Conservation (phyloP, 257 asterid species). For the Pogostemon cablin region DNA sequence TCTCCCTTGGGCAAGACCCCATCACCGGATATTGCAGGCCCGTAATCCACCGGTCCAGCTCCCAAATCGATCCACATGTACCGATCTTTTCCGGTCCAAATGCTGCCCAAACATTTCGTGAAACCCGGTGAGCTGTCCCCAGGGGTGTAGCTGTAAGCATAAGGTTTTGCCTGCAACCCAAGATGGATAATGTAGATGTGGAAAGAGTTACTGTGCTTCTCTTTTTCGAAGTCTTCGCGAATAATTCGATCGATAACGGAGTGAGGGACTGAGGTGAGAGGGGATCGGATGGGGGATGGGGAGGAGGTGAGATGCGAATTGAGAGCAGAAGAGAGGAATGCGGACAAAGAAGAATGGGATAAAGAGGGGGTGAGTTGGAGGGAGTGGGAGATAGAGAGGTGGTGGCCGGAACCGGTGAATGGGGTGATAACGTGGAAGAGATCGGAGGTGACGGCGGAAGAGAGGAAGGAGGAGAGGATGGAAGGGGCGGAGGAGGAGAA, state of each 20-base stretch:
- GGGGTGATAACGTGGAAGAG: slow-evolving; percentile 91
- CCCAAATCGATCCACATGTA: slow-evolving; percentile 94
- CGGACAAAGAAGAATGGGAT: slow-evolving; percentile 51
- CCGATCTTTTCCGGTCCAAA: slow-evolving; percentile 90
- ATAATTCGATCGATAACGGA: slow-evolving; percentile 56
- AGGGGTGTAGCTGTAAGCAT: slow-evolving; percentile 69
- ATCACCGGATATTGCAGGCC: slow-evolving; percentile 91
- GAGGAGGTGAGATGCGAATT: slow-evolving; percentile 49
- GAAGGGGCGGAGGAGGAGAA: slow-evolving; percentile 69
- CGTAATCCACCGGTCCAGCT: slow-evolving; percentile 98
- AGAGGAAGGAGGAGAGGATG: slow-evolving; percentile 62
- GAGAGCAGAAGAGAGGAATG: slow-evolving; percentile 53
- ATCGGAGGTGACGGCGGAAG: slow-evolving; percentile 76
- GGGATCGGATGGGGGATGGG: slow-evolving; percentile 62
- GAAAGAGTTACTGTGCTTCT: slow-evolving; percentile 56
- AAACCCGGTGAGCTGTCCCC: slow-evolving; percentile 82
- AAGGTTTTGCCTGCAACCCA: slow-evolving; percentile 57
- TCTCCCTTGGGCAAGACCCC: slow-evolving; percentile 93
- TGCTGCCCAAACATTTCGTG: slow-evolving; percentile 79
- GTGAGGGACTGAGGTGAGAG: slow-evolving; percentile 62
- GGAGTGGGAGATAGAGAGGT: slow-evolving; percentile 73
- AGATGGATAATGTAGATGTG: slow-evolving; percentile 74
- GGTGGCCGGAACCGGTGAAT: slow-evolving; percentile 54
- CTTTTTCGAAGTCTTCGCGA: slow-evolving; percentile 62
- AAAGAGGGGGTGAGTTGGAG: slow-evolving; percentile 64